Percentiles rank a stretch among this genome's conserved stretches.
phyloP scores from a whole-genome alignment of 495 filamentous ascomycete genomes.

The Wilcoxina mikolae region DNA sequence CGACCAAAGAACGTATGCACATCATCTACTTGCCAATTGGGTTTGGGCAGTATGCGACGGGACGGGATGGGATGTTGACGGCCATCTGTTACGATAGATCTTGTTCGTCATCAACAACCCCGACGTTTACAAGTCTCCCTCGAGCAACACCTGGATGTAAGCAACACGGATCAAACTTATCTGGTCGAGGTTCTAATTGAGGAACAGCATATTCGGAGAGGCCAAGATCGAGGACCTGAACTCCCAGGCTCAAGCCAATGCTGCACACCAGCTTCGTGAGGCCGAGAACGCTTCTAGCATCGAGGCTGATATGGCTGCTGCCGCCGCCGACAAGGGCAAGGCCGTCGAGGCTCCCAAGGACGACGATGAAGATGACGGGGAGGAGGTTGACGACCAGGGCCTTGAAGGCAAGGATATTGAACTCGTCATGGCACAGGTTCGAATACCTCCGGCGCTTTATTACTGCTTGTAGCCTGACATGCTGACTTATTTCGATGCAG shows the following conservation, averaged over 20 bases:
- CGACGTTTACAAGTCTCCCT: conserved; percentile 96
- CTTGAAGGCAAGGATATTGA: conserved; percentile 99
- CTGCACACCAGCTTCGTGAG: conserved; percentile 76
- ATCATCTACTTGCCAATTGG: conserved; percentile 2
- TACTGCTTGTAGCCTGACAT: background rate
- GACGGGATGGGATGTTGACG: background rate
- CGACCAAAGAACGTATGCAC: conserved; percentile 90
- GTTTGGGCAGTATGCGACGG: background rate
- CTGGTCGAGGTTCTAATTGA: conserved; percentile 8
- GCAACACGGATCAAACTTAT: conserved; percentile 23
- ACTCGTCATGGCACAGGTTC: conserved; percentile 67
- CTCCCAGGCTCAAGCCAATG: conserved; percentile 86
- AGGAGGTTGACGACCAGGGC: conserved; percentile 84
- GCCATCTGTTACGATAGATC: conserved; percentile 44
- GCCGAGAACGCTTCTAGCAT: conserved; percentile 37
- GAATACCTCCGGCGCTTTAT: background rate
- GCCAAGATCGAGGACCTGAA: conserved; percentile 99
- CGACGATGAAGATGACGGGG: conserved; percentile 75
- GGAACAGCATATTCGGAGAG: conserved; percentile 86
- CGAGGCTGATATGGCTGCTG: conserved; percentile 43
- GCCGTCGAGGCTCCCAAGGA: conserved; percentile 61
- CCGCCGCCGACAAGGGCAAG: conserved; percentile 59
- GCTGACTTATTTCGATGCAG: conserved; percentile 36
- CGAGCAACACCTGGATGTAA: conserved; percentile 99
- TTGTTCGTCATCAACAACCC: conserved; percentile 99